Conservation (phyloP, 371 early-diverging fungal genomes). For the Lichtheimia ornata region DNA sequence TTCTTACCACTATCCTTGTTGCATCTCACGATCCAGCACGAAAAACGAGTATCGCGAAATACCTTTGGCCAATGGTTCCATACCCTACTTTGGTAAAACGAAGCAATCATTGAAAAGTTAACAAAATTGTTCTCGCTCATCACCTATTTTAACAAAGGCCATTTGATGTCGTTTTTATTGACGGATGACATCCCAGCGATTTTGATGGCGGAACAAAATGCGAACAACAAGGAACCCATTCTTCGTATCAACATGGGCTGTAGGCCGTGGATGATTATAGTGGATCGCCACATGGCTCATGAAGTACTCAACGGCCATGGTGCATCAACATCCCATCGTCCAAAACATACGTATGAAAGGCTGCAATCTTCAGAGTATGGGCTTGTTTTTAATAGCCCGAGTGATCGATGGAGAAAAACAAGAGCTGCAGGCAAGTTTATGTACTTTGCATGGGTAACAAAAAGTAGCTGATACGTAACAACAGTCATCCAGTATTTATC, state of each 20-base stretch:
- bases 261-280: constrained; percentile 17
- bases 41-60: constrained; percentile 5
- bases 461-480: neutral
- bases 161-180: too few relatives aligned
- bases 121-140: too few relatives aligned
- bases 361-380: constrained; percentile 4
- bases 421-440: constrained; percentile 10
- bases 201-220: neutral
- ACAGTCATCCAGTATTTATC: constrained; percentile 5
- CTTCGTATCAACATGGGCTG: constrained; percentile 20
- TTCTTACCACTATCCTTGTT: too few relatives aligned
- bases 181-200: too few relatives aligned
- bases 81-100: constrained; percentile 15
- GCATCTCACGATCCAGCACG: too few relatives aligned
- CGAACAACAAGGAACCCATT: constrained; percentile 8
- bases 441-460: neutral
- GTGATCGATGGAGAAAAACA: constrained; percentile 13
- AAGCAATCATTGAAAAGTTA: too few relatives aligned
- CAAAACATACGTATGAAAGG: neutral
- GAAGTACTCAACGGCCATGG: constrained; percentile 18
- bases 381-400: constrained; percentile 10
- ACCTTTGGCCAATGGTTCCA: constrained; percentile 7
- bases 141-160: too few relatives aligned
- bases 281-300: constrained; percentile 20
- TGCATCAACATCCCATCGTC: constrained; percentile 10